phyloP scores from a whole-genome alignment of 2,329 filamentous ascomycete genomes.

The Tolypocladium endophyticum region DNA sequence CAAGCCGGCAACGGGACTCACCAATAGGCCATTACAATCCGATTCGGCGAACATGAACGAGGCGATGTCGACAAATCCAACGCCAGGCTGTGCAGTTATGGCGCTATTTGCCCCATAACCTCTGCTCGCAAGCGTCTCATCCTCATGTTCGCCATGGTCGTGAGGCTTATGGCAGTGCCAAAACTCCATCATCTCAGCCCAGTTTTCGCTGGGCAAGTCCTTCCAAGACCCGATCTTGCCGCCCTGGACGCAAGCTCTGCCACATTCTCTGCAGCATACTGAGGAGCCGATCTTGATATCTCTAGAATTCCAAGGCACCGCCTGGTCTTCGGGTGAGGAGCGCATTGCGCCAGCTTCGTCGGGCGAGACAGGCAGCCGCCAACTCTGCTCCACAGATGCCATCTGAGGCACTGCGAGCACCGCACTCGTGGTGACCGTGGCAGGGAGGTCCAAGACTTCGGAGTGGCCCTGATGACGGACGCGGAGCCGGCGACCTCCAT shows the following conservation, averaged over 20 bases:
- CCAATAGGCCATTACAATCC: conserved; percentile 46
- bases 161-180: conserved; percentile 98
- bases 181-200: conserved; percentile 99
- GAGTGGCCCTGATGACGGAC: conserved; percentile 34
- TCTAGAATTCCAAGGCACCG: conserved; percentile 45
- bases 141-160: conserved; percentile 34
- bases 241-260: conserved; percentile 23
- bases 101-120: conserved; percentile 77
- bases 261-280: conserved; percentile 33
- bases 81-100: conserved; percentile 53
- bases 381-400: conserved; percentile 29
- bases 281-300: conserved; percentile 29
- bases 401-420: conserved; percentile 25
- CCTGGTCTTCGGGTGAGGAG: conserved; percentile 24
- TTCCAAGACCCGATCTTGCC: conserved; percentile 57
- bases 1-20: conserved; percentile 17
- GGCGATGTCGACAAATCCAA: conserved; percentile 72
- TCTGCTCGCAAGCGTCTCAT: conserved; percentile 46
- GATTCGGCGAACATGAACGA: conserved; percentile 60
- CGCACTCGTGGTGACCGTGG: conserved; percentile 20
- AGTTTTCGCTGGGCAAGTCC: conserved; percentile 89
- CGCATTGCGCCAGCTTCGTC: conserved; percentile 11
- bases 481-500: conserved; percentile 32
- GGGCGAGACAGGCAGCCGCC: conserved; percentile 38
- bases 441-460: conserved; percentile 31